Evolutionary conservation across 352 stramenopile species (phyloP), one percentile per base, ranked within the genome.

Genomic region (Aphanomyces cochlioides): DNA sequence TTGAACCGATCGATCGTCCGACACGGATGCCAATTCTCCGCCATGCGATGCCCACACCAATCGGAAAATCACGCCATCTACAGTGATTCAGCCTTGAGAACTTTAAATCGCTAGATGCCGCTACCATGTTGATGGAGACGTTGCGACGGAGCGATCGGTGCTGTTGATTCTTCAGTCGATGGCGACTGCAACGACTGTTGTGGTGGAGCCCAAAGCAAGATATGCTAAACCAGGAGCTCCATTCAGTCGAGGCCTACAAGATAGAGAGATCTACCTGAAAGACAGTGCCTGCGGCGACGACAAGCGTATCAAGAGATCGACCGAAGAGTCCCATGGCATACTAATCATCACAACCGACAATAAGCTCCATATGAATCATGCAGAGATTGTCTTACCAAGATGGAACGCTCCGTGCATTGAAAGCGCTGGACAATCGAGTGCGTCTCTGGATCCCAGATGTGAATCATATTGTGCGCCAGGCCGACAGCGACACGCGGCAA

Each of bases 31-130:
- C 37, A 96, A 77, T 48, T 79, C 81, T 12, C 72, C 72, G 10
- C 83, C 86, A 57, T 92, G 81, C 5, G 47, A 75, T 1, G 86
- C 93, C 88, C 88, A 96, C 47, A 78, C 67, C 8, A 96, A 67
- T 68, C 93, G 90, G 66, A 96, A 96, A 45, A 96, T 80, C 36
- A 94, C 88, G 17, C 88, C 88, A 74, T 93, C 83, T 70, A 70
- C 40, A 61, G 36, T 3, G 1, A 19, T n/a, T 12, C 43, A 15
- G 36, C n/a, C 17, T 61, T 19, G 19, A 17, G 12, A 13, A 19
- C 50, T 17, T 58, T 28, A 58, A n/a, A n/a, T 58, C 50, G 50
- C 50, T 2, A 17, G 28, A 39, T 21, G 15, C 10, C 17, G 48
- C 10, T 70, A 70, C 64, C 64, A 71, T 95, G 87, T 41, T 78